phyloP scores from a whole-genome alignment of 2,329 filamentous ascomycete genomes.

The Rhinocladiella similis region DNA sequence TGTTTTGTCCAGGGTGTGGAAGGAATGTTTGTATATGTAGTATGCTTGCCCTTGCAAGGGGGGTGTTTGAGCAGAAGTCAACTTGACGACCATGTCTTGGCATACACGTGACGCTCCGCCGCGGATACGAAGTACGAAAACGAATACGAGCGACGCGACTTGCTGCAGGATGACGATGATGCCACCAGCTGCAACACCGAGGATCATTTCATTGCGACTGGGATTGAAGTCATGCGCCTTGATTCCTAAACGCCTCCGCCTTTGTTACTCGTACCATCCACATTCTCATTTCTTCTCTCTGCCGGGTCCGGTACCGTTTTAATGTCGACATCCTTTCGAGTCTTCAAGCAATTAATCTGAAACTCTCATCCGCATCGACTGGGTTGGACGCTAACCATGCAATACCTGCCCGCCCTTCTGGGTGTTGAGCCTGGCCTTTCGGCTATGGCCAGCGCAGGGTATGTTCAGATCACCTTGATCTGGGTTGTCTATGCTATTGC shows the following conservation, averaged over 20 bases:
- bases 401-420: slow-evolving; percentile 3
- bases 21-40: too few species aligned
- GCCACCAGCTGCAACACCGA: not conserved
- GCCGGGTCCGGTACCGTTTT: too few species aligned
- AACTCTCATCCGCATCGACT: not conserved
- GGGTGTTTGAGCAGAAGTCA: too few species aligned
- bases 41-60: too few species aligned
- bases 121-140: not conserved
- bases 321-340: too few species aligned
- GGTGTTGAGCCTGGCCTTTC: slow-evolving; percentile 9
- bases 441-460: slow-evolving; percentile 51
- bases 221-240: not conserved
- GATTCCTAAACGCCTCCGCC: not conserved
- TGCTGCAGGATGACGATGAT: slow-evolving; percentile 1
- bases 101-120: not conserved
- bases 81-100: slow-evolving; percentile 1
- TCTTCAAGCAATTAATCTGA: too few species aligned
- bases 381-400: not conserved
- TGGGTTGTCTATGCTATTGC: slow-evolving; percentile 92
- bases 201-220: not conserved
- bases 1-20: too few species aligned
- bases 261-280: not conserved
- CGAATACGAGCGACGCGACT: too few species aligned
- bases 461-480: slow-evolving; percentile 86
- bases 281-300: not conserved